These are phyloP conservation scores for Microbotryum scabiosae DNA, from an alignment of 1,284 basidiomycete species.

Conservation along the genomic window DNA sequence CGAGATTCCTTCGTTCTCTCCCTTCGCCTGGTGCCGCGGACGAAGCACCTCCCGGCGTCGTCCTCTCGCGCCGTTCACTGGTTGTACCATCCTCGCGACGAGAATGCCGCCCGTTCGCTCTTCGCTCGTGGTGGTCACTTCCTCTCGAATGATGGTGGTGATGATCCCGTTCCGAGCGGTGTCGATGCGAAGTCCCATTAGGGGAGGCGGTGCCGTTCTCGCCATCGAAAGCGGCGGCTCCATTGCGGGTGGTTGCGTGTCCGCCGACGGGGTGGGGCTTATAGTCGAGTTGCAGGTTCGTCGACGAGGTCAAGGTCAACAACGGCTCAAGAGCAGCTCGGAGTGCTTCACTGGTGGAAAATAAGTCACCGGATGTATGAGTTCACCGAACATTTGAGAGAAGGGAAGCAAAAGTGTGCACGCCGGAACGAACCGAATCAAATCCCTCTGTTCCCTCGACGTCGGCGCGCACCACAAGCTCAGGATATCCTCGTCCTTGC, in stretches of 20 bases:
- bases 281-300: constrained; percentile 29
- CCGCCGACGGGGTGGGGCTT: constrained; percentile 26
- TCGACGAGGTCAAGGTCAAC: constrained; percentile 9
- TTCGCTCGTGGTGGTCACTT: too few relatives aligned
- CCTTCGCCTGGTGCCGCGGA: too few relatives aligned
- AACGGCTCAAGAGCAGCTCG: constrained; percentile 20
- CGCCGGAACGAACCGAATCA: constrained; percentile 20
- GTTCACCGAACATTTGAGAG: neutral
- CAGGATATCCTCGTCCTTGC: constrained; percentile 34
- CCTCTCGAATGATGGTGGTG: neutral
- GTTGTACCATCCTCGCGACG: too few relatives aligned
- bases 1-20: too few relatives aligned
- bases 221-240: neutral
- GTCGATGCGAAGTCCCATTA: neutral
- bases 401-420: neutral
- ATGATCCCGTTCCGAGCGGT: neutral
- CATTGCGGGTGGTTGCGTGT: neutral
- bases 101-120: too few relatives aligned
- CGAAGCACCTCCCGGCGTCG: too few relatives aligned
- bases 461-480: constrained; percentile 32
- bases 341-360: constrained; percentile 18
- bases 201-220: neutral
- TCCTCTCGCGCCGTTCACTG: too few relatives aligned
- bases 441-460: constrained; percentile 22
- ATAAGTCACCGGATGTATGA: neutral